Evolutionary conservation across 164 flowering plant species (phyloP), one percentile per base, ranked within the genome.

Genomic region (Sedum album): DNA sequence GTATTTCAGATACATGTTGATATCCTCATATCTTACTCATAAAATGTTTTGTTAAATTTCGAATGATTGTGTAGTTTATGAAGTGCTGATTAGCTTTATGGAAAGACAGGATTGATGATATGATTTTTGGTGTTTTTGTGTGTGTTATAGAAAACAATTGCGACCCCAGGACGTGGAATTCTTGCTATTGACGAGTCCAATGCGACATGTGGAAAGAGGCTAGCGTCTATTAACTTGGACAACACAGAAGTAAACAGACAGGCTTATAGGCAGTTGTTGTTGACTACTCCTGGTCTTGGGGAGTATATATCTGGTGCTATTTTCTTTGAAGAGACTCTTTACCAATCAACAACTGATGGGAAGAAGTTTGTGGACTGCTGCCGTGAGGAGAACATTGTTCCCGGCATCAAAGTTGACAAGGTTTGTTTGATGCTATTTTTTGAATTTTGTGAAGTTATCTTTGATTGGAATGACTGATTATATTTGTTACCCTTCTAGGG

Each of bases 341-440:
- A 65, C 30, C 67, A 65, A 14, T 65, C 67, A 25, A 65, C 67
- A 4, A 65, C 67, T 35, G 46, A 65, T 65, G 67, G 67, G n/a
- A 65, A 65, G 46, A 65, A 65, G 48, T 65, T 65, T 38, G 67
- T 65, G 46, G 67, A 65, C 17, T 65, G 67, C 30, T 65, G 42
- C 10, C 67, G 67, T 6, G 67, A 65, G 48, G 67, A 65, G 67
- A 65, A 65, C 30, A 65, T 65, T n/a, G 46, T 65, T 14, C 67
- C 67, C 15, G 67, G 67, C 18, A 65, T 65, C 67, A 65, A 65
- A 65, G 67, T 65, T 65, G 67, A 65, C 30, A 65, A 65, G 67
- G 67, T 65, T 36, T 1, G 46, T 65, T 36, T 20, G 28, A 64
- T 35, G 46, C n/a, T 1, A 25, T 10, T 36, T 31, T 36, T 36